phyloP scores from a whole-genome alignment of 495 filamentous ascomycete species.

The Stereocaulon alpinum region DNA sequence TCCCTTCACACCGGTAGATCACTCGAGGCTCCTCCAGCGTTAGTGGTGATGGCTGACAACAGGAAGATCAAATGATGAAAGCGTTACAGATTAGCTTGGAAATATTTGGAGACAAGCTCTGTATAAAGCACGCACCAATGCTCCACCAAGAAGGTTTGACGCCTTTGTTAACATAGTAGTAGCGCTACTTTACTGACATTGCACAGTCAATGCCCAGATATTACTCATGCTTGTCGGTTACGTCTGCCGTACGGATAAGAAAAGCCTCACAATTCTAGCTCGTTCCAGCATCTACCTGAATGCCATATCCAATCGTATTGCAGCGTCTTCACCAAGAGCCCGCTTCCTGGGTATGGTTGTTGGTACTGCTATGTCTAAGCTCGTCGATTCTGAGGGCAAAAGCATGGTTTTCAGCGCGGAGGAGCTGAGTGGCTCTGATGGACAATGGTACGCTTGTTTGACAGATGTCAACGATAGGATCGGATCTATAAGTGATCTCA shows the following conservation, averaged over 20 bases:
- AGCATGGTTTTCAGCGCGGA: slow-evolving; percentile 76
- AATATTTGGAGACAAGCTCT: slow-evolving; percentile 76
- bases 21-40: background rate
- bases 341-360: slow-evolving; percentile 86
- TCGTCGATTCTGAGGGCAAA: slow-evolving; percentile 67
- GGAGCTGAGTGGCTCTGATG: slow-evolving; percentile 62
- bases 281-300: slow-evolving; percentile 63
- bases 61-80: slow-evolving; percentile 28
- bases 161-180: slow-evolving; percentile 2
- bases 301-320: slow-evolving; percentile 78
- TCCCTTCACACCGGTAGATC: slow-evolving; percentile 41
- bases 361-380: slow-evolving; percentile 65
- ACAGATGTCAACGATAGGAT: slow-evolving; percentile 50
- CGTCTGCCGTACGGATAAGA: slow-evolving; percentile 49
- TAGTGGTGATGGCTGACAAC: background rate
- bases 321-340: slow-evolving; percentile 58
- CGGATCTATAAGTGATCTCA: slow-evolving; percentile 47
- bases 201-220: slow-evolving; percentile 63
- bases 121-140: slow-evolving; percentile 72
- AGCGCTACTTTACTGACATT: slow-evolving; percentile 22
- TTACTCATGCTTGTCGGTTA: slow-evolving; percentile 72
- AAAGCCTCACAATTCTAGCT: slow-evolving; percentile 51
- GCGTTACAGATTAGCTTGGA: slow-evolving; percentile 56
- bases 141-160: slow-evolving; percentile 72
- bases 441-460: slow-evolving; percentile 65